Conservation (phyloP, 768 basidiomycete species). For the Naematelia aurantialba region DNA sequence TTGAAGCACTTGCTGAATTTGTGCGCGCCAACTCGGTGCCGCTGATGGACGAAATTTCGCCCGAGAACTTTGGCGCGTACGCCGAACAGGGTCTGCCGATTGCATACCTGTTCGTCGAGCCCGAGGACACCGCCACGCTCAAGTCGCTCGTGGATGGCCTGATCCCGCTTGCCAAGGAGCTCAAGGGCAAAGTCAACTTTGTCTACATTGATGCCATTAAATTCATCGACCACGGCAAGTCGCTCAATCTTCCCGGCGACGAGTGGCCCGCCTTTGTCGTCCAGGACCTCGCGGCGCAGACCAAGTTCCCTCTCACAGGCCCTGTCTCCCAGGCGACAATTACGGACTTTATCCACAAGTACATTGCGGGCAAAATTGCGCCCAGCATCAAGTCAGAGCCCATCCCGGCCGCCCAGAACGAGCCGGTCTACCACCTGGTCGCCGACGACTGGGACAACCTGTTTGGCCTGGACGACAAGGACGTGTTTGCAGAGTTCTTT, state of each 20-base stretch:
- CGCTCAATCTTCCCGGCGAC: slow-evolving; percentile 76
- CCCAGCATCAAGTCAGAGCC: slow-evolving; percentile 87
- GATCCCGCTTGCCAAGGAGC: slow-evolving; percentile 71
- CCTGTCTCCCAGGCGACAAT: slow-evolving; percentile 59
- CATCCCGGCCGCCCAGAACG: slow-evolving; percentile 76
- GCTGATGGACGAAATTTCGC: slow-evolving; percentile 82
- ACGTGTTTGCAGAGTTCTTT: slow-evolving; percentile 95
- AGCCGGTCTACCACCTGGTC: slow-evolving; percentile 76
- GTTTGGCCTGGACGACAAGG: slow-evolving; percentile 78
- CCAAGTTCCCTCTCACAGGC: slow-evolving; percentile 67
- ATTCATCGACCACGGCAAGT: slow-evolving; percentile 92
- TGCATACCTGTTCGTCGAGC: slow-evolving; percentile 91
- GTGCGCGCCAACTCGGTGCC: slow-evolving; percentile 79
- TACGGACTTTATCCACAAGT: slow-evolving; percentile 62
- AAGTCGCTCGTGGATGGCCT: slow-evolving; percentile 65
- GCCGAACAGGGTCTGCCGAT: slow-evolving; percentile 77
- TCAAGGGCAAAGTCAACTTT: slow-evolving; percentile 87
- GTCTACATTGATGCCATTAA: slow-evolving; percentile 96
- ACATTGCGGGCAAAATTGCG: slow-evolving; percentile 66
- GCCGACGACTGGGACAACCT: slow-evolving; percentile 84
- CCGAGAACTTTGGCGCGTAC: slow-evolving; percentile 87
- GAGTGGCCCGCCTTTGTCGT: slow-evolving; percentile 94
- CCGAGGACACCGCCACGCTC: slow-evolving; percentile 60
- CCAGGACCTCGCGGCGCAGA: slow-evolving; percentile 75
- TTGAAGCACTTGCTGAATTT: slow-evolving; percentile 69